These are phyloP conservation scores for Erysimum cheiri DNA, from an alignment of 441 rosid species.

Conservation along the genomic window DNA sequence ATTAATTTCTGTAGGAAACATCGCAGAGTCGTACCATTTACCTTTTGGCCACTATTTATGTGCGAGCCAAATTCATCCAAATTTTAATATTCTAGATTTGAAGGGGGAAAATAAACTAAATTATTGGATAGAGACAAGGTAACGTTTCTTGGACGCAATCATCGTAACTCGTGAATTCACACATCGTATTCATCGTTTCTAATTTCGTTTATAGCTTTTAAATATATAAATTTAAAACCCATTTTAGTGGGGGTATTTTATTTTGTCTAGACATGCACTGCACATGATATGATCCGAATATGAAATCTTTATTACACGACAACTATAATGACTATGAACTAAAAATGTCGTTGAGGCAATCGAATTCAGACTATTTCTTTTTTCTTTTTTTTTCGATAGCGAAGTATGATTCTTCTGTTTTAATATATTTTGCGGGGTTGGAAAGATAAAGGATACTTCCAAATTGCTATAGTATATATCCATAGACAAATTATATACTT, in stretches of 20 bases:
- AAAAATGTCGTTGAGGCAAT: slow-evolving; percentile 43
- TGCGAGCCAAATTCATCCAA: slow-evolving; percentile 19
- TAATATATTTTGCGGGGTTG: slow-evolving; percentile 15
- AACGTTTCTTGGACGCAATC: slow-evolving; percentile 49
- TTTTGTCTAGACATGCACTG: slow-evolving; percentile 41
- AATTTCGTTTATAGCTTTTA: slow-evolving; percentile 6
- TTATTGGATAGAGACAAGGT: slow-evolving; percentile 41
- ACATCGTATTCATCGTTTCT: slow-evolving; percentile 45
- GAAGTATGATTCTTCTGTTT: slow-evolving; percentile 34
- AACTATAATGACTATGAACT: slow-evolving; percentile 41
- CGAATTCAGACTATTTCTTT: slow-evolving; percentile 35
- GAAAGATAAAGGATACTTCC: slow-evolving; percentile 30
- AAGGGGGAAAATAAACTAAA: slow-evolving; percentile 7
- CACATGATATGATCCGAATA: slow-evolving; percentile 44
- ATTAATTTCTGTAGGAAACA: slow-evolving; percentile 8
- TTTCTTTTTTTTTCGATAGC: slow-evolving; percentile 16
- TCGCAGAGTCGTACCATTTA: slow-evolving; percentile 34
- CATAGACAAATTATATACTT: neutral
- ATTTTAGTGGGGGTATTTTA: slow-evolving; percentile 28
- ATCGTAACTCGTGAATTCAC: slow-evolving; percentile 47
- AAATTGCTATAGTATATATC: slow-evolving; percentile 23
- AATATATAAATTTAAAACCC: neutral
- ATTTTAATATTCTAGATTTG: neutral
- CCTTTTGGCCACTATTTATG: slow-evolving; percentile 28
- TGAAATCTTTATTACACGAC: slow-evolving; percentile 44